Evolutionary conservation across 129 eudicot species (phyloP), one percentile per base, ranked within the genome.

Genomic region (Kitagawia praeruptora): DNA sequence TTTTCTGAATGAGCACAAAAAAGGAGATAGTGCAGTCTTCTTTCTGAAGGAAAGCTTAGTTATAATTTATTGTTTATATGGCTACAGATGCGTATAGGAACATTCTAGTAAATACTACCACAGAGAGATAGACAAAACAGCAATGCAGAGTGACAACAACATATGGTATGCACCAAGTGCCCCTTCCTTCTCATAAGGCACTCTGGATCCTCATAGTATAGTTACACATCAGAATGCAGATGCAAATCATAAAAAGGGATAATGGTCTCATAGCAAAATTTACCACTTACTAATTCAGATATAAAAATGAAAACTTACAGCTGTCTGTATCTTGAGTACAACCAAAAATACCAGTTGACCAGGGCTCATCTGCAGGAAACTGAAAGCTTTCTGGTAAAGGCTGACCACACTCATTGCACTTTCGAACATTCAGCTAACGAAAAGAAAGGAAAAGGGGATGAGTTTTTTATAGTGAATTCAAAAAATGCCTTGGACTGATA

Each of bases 321-420:
- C 97, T 93, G 56, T 93, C 96, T n/a, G 85, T 82, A 84, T 93
- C 97, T 85, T 93, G 88, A 67, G 97, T 81, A 83, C 98, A 91
- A 16, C 88, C 96, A 82, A 89, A 93, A 67, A 93, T 93, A 74
- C 97, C 98, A 70, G 93, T 89, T 69, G 89, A 79, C 97, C 98
- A 93, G 39, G 96, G 97, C 83, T 93, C 98, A 84, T 91, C 92
- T 70, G 96, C 90, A 73, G 93, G 97, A 83, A 92, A 88, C 81
- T 83, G 89, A 78, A 86, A 92, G 95, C 91, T 93, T 86, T 93
- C 98, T 31, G 96, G 98, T 85, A 93, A 86, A 87, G 93, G 87
- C 85, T 93, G 98, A 11, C 96, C 93, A 79, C 98, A 93, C 87
- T 88, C 96, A 79, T 82, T 83, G 88, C 98, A 93, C 89, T 84